A percentile compares a stretch with the other conserved stretches of the same genome.
phyloP scores from a whole-genome alignment of 1,284 basidiomycete genomes.

The Ustilago hordei region DNA sequence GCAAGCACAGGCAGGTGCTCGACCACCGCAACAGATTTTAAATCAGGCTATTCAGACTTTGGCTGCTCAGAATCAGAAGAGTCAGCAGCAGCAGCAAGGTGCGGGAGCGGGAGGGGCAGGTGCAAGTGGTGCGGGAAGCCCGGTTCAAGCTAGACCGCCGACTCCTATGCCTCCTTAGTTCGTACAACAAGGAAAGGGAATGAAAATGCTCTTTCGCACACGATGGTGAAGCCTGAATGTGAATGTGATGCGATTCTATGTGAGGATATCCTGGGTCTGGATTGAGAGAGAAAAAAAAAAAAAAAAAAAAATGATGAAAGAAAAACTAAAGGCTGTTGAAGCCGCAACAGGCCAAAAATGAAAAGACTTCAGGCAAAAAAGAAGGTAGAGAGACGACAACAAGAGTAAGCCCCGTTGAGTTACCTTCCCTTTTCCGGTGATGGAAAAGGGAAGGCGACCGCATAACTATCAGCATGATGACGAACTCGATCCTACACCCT shows the following conservation, averaged over 20 bases:
- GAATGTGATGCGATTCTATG: background rate
- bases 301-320: slow-evolving; percentile 1
- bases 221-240: background rate
- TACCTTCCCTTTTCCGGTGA: slow-evolving; percentile 16
- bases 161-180: slow-evolving; percentile 9
- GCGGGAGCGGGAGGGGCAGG: background rate
- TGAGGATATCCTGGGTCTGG: background rate
- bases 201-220: background rate
- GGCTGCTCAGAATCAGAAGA: slow-evolving; percentile 43
- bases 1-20: background rate
- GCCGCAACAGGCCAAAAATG: slow-evolving; percentile 4
- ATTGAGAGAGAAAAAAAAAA: slow-evolving; percentile 1
- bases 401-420: slow-evolving; percentile 62
- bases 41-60: slow-evolving; percentile 50
- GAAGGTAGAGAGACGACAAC: slow-evolving; percentile 47
- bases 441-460: slow-evolving; percentile 36
- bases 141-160: slow-evolving; percentile 11
- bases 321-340: slow-evolving; percentile 47
- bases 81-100: slow-evolving; percentile 10
- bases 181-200: slow-evolving; percentile 2
- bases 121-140: background rate
- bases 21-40: slow-evolving; percentile 39
- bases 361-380: background rate
- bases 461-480: slow-evolving; percentile 59
- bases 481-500: slow-evolving; percentile 40